A percentile compares a stretch with the other conserved stretches of the same genome.
phyloP scores from a whole-genome alignment of 1,284 basidiomycete genomes.

The Cutaneotrichosporon sp. region DNA sequence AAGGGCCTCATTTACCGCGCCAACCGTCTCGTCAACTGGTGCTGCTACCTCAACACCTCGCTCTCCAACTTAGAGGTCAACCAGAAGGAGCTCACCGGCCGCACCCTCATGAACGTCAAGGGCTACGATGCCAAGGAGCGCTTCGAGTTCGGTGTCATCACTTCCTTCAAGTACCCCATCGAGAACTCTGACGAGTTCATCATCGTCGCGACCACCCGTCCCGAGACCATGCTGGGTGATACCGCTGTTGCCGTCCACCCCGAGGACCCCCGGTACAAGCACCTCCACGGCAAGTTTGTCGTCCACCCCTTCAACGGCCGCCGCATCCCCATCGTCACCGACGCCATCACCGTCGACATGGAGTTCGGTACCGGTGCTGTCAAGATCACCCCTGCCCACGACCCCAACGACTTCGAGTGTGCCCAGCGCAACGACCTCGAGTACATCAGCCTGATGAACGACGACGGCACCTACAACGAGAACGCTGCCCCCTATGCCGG shows the following conservation, averaged over 20 bases:
- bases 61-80: constrained; percentile 98
- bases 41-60: constrained; percentile 92
- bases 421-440: constrained; percentile 84
- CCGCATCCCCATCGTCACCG: constrained; percentile 84
- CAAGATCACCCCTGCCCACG: constrained; percentile 99
- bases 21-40: constrained; percentile 98
- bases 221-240: constrained; percentile 98
- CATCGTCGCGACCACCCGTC: constrained; percentile 94
- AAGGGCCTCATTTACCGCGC: constrained; percentile 94
- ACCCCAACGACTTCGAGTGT: constrained; percentile 96
- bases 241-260: constrained; percentile 97
- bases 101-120: constrained; percentile 85
- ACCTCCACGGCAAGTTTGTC: constrained; percentile 92
- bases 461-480: constrained; percentile 93
- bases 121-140: constrained; percentile 93
- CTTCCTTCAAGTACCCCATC: constrained; percentile 91
- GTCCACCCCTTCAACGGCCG: constrained; percentile 88
- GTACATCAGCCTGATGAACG: constrained; percentile 95
- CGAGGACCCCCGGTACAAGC: constrained; percentile 90
- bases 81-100: constrained; percentile 86
- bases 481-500: constrained; percentile 88
- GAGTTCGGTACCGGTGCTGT: constrained; percentile 97
- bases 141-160: constrained; percentile 97
- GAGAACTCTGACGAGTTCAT: constrained; percentile 82
- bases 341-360: constrained; percentile 88